Conservation (phyloP, 2,329 filamentous ascomycete genomes). For the Fusarium ambrosium region DNA sequence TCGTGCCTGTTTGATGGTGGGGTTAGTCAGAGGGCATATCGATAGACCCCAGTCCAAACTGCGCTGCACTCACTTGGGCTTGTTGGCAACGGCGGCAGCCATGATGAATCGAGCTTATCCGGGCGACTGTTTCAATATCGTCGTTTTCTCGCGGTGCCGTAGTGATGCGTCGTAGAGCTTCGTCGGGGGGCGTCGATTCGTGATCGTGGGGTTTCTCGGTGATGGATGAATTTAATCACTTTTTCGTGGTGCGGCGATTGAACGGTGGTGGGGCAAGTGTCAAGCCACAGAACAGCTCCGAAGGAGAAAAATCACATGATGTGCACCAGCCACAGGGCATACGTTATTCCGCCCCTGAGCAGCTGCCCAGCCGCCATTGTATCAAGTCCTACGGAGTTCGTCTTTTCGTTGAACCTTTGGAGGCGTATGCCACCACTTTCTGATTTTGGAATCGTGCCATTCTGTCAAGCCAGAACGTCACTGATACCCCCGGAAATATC, state of each 20-base stretch:
- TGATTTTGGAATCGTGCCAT: constrained; percentile 21
- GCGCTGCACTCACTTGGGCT: constrained; percentile 55
- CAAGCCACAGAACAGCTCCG: constrained; percentile 46
- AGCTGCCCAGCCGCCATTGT: neutral
- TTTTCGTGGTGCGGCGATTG: constrained; percentile 57
- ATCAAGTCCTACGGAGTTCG: neutral
- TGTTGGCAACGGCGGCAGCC: constrained; percentile 56
- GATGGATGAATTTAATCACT: constrained; percentile 55
- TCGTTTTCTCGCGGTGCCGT: constrained; percentile 32
- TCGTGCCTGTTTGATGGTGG: constrained; percentile 69
- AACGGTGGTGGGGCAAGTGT: constrained; percentile 51
- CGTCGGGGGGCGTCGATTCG: constrained; percentile 44
- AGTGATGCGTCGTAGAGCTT: constrained; percentile 42
- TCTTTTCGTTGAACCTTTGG: neutral
- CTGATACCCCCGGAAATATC: constrained; percentile 34
- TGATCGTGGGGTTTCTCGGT: constrained; percentile 56
- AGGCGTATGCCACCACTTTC: constrained; percentile 1
- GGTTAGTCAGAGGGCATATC: constrained; percentile 51
- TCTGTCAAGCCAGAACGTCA: constrained; percentile 1
- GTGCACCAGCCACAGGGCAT: constrained; percentile 39
- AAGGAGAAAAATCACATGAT: constrained; percentile 48
- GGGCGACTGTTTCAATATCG: constrained; percentile 28
- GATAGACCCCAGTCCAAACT: constrained; percentile 29
- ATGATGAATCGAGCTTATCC: constrained; percentile 50
- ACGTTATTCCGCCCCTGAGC: constrained; percentile 7